Percentiles rank a stretch among this genome's conserved stretches.
These are phyloP conservation scores for Phylloporus rhodoxanthus DNA, from an alignment of 768 basidiomycete species.

Conservation along the genomic window DNA sequence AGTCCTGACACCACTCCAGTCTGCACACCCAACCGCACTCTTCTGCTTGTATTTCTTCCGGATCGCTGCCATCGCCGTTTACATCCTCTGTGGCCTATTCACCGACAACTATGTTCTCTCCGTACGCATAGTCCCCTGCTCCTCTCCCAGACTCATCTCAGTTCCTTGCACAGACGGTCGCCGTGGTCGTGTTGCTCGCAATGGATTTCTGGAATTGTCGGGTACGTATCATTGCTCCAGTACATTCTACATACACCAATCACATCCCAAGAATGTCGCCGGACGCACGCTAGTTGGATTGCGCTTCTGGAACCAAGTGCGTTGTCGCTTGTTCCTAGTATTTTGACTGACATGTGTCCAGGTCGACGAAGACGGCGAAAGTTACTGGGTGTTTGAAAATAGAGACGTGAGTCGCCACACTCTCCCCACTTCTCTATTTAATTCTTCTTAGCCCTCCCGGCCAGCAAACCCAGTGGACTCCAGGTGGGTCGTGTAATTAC, in stretches of 20 bases:
- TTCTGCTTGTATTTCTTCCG: constrained; percentile 88
- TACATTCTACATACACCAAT: constrained; percentile 1
- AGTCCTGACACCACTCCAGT: constrained; percentile 39
- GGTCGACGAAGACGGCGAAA: constrained; percentile 95
- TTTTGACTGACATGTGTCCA: constrained; percentile 21
- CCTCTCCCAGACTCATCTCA: neutral
- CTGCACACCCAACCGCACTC: constrained; percentile 76
- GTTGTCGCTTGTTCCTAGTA: neutral
- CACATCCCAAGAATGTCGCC: constrained; percentile 68
- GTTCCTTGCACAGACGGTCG: constrained; percentile 56
- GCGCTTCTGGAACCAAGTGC: constrained; percentile 94
- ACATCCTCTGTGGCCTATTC: constrained; percentile 89
- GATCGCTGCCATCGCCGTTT: constrained; percentile 80
- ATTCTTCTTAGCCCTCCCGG: constrained; percentile 60
- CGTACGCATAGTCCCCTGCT: constrained; percentile 41
- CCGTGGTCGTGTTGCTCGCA: constrained; percentile 87
- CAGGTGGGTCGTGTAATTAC: constrained; percentile 45
- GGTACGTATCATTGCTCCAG: constrained; percentile 37
- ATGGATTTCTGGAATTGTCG: constrained; percentile 99
- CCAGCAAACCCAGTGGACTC: constrained; percentile 87
- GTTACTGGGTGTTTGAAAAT: constrained; percentile 97
- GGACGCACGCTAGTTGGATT: constrained; percentile 91
- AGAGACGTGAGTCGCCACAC: constrained; percentile 64
- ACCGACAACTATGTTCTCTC: constrained; percentile 90
- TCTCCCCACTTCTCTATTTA: constrained; percentile 5